These are phyloP conservation scores for Erodium chrysanthum DNA, from an alignment of 441 rosid species.

Conservation along the genomic window DNA sequence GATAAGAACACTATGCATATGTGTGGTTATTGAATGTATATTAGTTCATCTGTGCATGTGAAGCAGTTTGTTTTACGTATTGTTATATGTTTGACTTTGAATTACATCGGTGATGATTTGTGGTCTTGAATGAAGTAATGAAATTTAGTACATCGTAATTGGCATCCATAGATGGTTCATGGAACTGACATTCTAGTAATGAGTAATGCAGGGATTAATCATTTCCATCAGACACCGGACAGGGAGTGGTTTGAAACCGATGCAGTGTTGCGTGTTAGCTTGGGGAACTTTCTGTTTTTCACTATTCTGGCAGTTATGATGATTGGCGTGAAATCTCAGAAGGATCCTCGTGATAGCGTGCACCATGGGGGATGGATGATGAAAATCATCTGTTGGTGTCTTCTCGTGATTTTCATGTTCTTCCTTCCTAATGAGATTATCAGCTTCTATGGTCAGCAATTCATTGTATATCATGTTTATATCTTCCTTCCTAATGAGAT, in stretches of 20 bases:
- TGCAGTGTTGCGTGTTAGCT: conserved; percentile 92
- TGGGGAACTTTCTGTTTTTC: conserved; percentile 82
- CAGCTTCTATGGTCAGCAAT: conserved; percentile 56
- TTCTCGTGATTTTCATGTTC: conserved; percentile 86
- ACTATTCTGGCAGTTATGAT: conserved; percentile 62
- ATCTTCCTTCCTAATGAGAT: too few relatives aligned
- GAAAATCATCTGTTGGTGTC: conserved; percentile 74
- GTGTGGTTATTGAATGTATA: not conserved
- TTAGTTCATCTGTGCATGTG: too few relatives aligned
- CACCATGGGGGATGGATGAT: conserved; percentile 91
- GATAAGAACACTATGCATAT: not conserved
- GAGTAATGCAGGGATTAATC: conserved; percentile 5
- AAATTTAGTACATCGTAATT: too few relatives aligned
- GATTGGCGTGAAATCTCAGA: conserved; percentile 92
- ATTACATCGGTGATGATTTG: too few relatives aligned
- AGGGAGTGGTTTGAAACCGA: conserved; percentile 78
- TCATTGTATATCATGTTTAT: conserved; percentile 12
- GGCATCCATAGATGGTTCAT: too few relatives aligned
- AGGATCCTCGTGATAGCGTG: conserved; percentile 84
- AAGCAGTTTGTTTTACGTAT: too few relatives aligned
- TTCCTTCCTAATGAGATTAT: conserved; percentile 63
- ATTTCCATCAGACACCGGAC: conserved; percentile 10
- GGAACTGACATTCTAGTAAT: too few relatives aligned
- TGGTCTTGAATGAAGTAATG: too few relatives aligned
- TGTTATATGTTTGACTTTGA: too few relatives aligned